These are phyloP conservation scores for Ruellia speciosa DNA, from an alignment of 305 asterid genomes.

Conservation along the genomic window DNA sequence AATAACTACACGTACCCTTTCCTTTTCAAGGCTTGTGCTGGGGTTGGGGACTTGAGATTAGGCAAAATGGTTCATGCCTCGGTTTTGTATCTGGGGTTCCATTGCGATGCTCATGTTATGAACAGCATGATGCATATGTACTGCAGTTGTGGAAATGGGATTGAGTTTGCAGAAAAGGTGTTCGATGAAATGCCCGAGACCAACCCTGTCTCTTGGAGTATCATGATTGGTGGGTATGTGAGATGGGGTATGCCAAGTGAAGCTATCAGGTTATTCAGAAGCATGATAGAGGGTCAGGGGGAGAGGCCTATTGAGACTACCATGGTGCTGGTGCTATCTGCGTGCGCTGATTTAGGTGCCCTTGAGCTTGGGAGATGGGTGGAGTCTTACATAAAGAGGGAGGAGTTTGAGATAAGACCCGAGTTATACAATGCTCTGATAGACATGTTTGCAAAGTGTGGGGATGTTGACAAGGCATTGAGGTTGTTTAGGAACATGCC, in stretches of 20 bases:
- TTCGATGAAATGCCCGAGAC: slow-evolving; percentile 61
- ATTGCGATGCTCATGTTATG: slow-evolving; percentile 43
- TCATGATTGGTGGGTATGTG: slow-evolving; percentile 63
- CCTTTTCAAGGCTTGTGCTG: slow-evolving; percentile 76
- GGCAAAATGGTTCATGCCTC: slow-evolving; percentile 51
- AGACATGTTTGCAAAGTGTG: slow-evolving; percentile 81
- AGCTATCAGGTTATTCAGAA: slow-evolving; percentile 47
- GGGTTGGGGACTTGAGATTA: slow-evolving; percentile 40
- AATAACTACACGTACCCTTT: slow-evolving; percentile 74
- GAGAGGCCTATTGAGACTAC: slow-evolving; percentile 64
- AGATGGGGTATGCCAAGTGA: slow-evolving; percentile 49
- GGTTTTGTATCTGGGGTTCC: slow-evolving; percentile 47
- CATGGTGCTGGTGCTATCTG: slow-evolving; percentile 58
- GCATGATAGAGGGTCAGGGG: slow-evolving; percentile 56
- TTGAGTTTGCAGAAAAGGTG: slow-evolving; percentile 46
- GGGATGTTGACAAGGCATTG: slow-evolving; percentile 58
- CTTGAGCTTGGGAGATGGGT: slow-evolving; percentile 74
- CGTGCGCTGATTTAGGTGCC: slow-evolving; percentile 65
- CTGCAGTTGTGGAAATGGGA: slow-evolving; percentile 43
- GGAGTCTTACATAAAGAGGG: slow-evolving; percentile 44
- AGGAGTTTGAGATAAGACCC: slow-evolving; percentile 35
- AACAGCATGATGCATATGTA: slow-evolving; percentile 66
- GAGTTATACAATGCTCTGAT: slow-evolving; percentile 59
- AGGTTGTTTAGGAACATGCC: slow-evolving; percentile 45
- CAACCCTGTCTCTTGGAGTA: slow-evolving; percentile 53